Conservation (phyloP, 192 early-diverging fungal genomes). For the Coemansia sp. region DNA sequence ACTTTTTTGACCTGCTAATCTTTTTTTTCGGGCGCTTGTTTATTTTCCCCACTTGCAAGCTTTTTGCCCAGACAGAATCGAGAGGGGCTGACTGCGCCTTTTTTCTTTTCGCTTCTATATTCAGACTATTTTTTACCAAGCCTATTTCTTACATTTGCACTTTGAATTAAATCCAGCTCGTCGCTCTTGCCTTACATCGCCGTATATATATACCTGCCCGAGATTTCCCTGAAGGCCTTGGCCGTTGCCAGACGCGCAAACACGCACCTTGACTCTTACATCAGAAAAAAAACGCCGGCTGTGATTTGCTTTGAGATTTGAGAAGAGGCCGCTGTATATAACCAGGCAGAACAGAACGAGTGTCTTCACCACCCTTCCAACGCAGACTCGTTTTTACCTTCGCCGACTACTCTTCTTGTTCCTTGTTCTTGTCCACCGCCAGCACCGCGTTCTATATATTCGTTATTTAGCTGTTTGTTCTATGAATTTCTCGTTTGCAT, state of each 20-base stretch:
- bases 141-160: constrained; percentile 12
- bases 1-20: not conserved
- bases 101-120: constrained; percentile 1
- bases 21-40: not conserved
- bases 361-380: too few species aligned
- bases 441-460: not conserved
- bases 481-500: constrained; percentile 56
- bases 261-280: too few species aligned
- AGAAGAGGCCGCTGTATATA: not conserved
- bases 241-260: too few species aligned
- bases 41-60: not conserved
- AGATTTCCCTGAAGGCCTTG: not conserved
- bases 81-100: constrained; percentile 23
- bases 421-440: not conserved
- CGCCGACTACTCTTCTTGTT: not conserved
- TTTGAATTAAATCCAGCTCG: not conserved
- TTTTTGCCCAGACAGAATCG: too few species aligned
- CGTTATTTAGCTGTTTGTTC: not conserved
- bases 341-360: not conserved
- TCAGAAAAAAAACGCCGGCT: not conserved
- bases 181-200: too few species aligned
- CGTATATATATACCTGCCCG: not conserved
- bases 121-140: not conserved
- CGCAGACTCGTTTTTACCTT: too few species aligned
- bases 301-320: not conserved